Evolutionary conservation across 768 basidiomycete species (phyloP), one percentile per base, ranked within the genome.

Genomic region (Porpolomopsis calyptriformis): DNA sequence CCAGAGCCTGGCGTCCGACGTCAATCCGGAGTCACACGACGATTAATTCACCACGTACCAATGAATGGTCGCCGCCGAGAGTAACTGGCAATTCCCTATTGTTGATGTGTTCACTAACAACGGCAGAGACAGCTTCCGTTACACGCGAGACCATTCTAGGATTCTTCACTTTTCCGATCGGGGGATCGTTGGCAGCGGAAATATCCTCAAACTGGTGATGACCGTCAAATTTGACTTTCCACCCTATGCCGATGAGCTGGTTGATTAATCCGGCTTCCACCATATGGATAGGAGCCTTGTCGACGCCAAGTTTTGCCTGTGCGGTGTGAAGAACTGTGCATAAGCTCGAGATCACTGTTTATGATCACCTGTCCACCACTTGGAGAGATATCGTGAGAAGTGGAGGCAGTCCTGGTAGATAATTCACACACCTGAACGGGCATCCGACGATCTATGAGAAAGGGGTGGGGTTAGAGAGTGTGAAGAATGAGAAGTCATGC

Each of bases 21-120:
- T 55, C 8, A 16, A 16, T 6, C 10, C n/a, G 2, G 31, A 31
- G 14, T 18, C 8, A 12, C 10, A 4, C 24, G 29, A 33, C 12
- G 7, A 2, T n/a, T 10, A 20, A 12, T 24, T 16, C 49, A 43
- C 40, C 40, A 37, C 48, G 20, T 33, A 86, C 88, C 61, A 98
- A 68, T 47, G 90, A 93, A 65, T 99, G 96, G 59, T 99, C 96
- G 10, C 96, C 96, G 9, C 96, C 96, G 5, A 98, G 70, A 1
- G 92, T 97, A 10, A 99, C 68, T 7, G 92, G 86, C 19, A 99
- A 68, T 55, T 80, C 74, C 1, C 94, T 91, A 44, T 78, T 77
- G 65, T 74, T 74, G 20, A 78, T 80, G 63, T 92, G 86, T 2
- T 58, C 73, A 10, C 77, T 77, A n/a, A 98, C 85, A 25, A 66